Evolutionary conservation across 2,329 filamentous ascomycete species (phyloP).

Genomic region (Chrysoporthe deuterocubensis): DNA sequence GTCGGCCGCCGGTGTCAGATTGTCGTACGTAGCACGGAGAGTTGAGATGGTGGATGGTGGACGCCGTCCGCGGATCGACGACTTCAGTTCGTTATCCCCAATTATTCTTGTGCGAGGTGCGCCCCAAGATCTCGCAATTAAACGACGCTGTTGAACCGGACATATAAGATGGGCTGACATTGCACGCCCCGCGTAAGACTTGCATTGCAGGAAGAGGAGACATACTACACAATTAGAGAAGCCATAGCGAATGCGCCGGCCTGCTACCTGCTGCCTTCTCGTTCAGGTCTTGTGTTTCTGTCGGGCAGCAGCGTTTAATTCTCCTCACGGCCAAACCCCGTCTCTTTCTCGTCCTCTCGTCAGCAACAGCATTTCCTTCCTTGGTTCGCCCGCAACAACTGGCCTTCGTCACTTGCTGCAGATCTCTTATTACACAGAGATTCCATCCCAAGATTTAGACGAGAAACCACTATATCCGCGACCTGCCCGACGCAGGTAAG

Average conservation of each 20-base stretch:
- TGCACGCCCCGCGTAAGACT: conserved; percentile 18
- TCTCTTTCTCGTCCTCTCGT: conserved; percentile 1
- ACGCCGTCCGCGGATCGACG: neutral
- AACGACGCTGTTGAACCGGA: conserved; percentile 28
- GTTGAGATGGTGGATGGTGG: neutral
- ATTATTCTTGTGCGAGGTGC: conserved; percentile 21
- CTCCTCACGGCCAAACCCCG: neutral
- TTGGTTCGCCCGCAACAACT: neutral
- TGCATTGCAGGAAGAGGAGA: conserved; percentile 15
- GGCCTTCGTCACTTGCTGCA: conserved; percentile 1
- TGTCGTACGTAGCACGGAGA: conserved; percentile 18
- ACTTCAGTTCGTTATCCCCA: neutral
- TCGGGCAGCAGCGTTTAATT: conserved; percentile 8
- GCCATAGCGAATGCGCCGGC: conserved; percentile 1
- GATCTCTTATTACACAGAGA: conserved; percentile 24
- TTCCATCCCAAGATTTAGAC: conserved; percentile 30
- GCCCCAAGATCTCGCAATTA: conserved; percentile 29
- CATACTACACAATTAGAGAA: neutral
- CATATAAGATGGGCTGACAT: conserved; percentile 24
- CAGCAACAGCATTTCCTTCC: neutral
- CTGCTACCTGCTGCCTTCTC: conserved; percentile 10
- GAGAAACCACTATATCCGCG: conserved; percentile 30
- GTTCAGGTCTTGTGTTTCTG: conserved; percentile 20
- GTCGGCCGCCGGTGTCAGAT: conserved; percentile 23
- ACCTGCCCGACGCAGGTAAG: conserved; percentile 26